Evolutionary conservation across 2,329 filamentous ascomycete genomes (phyloP), one percentile per base, ranked within the genome.

Genomic region (Chlorencoelia australis): DNA sequence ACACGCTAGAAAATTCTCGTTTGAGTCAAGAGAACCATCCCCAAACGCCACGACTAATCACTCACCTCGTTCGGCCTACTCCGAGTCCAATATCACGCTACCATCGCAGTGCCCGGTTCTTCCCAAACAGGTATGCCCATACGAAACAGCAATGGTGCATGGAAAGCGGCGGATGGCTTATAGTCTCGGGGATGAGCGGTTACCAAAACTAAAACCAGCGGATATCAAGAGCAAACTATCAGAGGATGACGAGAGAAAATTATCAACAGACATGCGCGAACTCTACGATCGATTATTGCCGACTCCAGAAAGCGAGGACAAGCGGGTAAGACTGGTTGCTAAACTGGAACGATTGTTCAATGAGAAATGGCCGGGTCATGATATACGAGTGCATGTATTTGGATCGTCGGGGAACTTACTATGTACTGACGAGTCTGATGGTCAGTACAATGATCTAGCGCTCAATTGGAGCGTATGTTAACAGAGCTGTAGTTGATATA

Each of bases 361-460:
- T 53, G 73, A 83, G 6, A 78, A 93, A 56, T 98, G 89, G 85
- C 91, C 91, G 1, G 86, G 83, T 1, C 81, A 86, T 52, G 73
- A 93, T 43, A 95, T 95, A 54, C 79, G 75, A 48, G 91, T 95
- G 22, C 81, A 91, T 58, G 76, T 96, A 11, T 98, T 98, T 69
- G 91, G 91, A n/a, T 96, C 91, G 4, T 96, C 91, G 4, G 91
- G 91, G 31, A 98, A 98, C 60, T 66, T 91, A 58, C 67, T 98
- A 39, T 95, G 87, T 61, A 94, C 89, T 21, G 88, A 86, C 59
- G 87, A 95, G 56, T 98, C 91, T 35, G 91, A 98, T 65, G 85
- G 87, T 94, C 67, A 52, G 78, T 66, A 21, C 18, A 28, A 16
- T 16, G n/a, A 9, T 4, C 10, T 36, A 14, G 8, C 22, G 6